phyloP scores from a whole-genome alignment of 441 rosid species.

The Populus trichocarpa region DNA sequence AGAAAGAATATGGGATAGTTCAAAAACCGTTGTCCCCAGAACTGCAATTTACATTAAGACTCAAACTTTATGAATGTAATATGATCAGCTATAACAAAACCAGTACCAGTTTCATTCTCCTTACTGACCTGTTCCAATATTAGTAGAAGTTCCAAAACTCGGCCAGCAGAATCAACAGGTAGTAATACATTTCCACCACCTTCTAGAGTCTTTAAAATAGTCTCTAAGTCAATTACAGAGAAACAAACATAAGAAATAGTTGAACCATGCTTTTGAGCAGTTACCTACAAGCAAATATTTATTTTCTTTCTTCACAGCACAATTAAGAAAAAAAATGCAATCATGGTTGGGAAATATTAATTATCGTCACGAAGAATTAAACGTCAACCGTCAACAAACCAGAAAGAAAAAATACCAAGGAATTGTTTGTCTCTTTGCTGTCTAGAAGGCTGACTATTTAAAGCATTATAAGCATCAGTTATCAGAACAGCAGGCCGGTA shows the following conservation, averaged over 20 bases:
- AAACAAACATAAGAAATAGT: neutral
- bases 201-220: constrained; percentile 18
- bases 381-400: neutral
- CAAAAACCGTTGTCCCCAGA: constrained; percentile 63
- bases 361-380: neutral
- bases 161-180: constrained; percentile 89
- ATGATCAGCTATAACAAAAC: constrained; percentile 11
- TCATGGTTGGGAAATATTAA: neutral
- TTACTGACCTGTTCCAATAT: constrained; percentile 78
- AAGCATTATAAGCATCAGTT: constrained; percentile 38
- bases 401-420: constrained; percentile 46
- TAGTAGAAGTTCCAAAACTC: constrained; percentile 87
- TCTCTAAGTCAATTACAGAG: too few species aligned
- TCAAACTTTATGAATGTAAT: constrained; percentile 21
- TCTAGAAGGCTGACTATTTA: constrained; percentile 72
- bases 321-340: neutral
- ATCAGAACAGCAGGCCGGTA: too few species aligned
- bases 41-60: constrained; percentile 46
- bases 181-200: constrained; percentile 86
- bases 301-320: neutral
- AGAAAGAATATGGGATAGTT: constrained; percentile 82
- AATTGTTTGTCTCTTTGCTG: constrained; percentile 85
- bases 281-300: neutral
- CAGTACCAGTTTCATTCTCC: neutral
- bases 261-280: neutral